phyloP scores from a whole-genome alignment of 2,329 filamentous ascomycete genomes.

The Neofusicoccum laricinum region DNA sequence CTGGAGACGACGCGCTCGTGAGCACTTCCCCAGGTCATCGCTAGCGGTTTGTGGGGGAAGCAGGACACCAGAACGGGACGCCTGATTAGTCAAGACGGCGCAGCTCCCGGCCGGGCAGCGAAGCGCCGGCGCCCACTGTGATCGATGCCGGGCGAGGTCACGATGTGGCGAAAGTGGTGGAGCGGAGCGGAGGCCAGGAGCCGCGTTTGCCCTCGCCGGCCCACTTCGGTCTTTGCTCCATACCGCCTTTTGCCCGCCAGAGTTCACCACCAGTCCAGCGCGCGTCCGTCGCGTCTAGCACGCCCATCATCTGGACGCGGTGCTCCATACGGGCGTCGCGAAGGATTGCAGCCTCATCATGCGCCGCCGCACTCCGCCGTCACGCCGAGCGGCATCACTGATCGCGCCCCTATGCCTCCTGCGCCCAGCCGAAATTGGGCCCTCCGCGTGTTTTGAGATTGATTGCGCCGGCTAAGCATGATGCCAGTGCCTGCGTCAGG shows the following conservation, averaged over 20 bases:
- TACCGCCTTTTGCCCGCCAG: not conserved
- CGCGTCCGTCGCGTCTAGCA: not conserved
- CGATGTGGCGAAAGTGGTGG: conserved; percentile 10
- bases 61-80: conserved; percentile 7
- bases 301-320: not conserved
- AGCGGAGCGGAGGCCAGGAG: conserved; percentile 5
- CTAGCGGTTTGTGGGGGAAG: conserved; percentile 15
- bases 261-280: not conserved
- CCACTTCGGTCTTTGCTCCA: conserved; percentile 8
- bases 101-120: not conserved
- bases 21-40: conserved; percentile 7
- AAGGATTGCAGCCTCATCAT: conserved; percentile 4
- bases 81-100: conserved; percentile 10
- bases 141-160: not conserved
- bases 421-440: conserved; percentile 3
- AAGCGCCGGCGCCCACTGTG: not conserved
- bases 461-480: not conserved
- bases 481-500: conserved; percentile 14
- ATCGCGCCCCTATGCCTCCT: not conserved
- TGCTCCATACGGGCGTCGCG: not conserved
- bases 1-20: conserved; percentile 15
- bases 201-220: conserved; percentile 2
- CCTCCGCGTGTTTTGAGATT: conserved; percentile 5
- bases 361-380: not conserved
- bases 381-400: not conserved